Evolutionary conservation across 2,329 filamentous ascomycete species (phyloP).

Genomic region (Colletotrichum caudatum): DNA sequence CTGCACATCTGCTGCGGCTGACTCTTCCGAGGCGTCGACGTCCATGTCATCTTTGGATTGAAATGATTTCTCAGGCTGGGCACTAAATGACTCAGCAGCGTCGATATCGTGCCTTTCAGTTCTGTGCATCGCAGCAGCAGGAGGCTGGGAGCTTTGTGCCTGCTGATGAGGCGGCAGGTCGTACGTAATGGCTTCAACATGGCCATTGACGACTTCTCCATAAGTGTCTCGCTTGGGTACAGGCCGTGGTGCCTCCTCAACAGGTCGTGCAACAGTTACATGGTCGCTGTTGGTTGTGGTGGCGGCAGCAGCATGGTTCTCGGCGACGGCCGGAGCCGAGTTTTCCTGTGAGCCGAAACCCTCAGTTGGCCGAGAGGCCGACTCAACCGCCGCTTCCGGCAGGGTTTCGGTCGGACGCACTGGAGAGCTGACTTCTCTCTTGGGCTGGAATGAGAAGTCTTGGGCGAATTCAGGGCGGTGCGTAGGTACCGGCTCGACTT

Average conservation of each 20-base stretch:
- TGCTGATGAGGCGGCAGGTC: constrained; percentile 5
- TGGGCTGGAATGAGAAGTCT: constrained; percentile 32
- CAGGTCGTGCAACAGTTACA: constrained; percentile 7
- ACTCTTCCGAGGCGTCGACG: constrained; percentile 20
- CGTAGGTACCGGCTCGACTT: not conserved
- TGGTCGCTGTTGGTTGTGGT: not conserved
- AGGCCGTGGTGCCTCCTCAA: not conserved
- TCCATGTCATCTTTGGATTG: constrained; percentile 28
- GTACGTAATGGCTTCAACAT: constrained; percentile 12
- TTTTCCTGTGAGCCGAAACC: constrained; percentile 24
- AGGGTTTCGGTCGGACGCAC: constrained; percentile 28
- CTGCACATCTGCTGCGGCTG: constrained; percentile 6
- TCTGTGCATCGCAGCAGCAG: constrained; percentile 4
- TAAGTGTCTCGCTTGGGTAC: not conserved
- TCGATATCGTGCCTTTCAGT: constrained; percentile 1
- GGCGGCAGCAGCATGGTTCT: not conserved
- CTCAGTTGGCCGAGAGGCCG: constrained; percentile 20
- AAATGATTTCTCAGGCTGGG: not conserved
- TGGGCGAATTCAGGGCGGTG: constrained; percentile 4
- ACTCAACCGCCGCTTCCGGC: constrained; percentile 37
- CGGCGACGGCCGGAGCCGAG: constrained; percentile 25
- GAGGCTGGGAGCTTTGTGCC: constrained; percentile 1
- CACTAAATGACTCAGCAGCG: constrained; percentile 8
- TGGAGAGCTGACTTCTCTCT: constrained; percentile 36
- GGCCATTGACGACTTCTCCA: constrained; percentile 19